Evolutionary conservation across 164 flowering plant species (phyloP), one percentile per base, ranked within the genome.

Genomic region (Paratinospora sagittata): DNA sequence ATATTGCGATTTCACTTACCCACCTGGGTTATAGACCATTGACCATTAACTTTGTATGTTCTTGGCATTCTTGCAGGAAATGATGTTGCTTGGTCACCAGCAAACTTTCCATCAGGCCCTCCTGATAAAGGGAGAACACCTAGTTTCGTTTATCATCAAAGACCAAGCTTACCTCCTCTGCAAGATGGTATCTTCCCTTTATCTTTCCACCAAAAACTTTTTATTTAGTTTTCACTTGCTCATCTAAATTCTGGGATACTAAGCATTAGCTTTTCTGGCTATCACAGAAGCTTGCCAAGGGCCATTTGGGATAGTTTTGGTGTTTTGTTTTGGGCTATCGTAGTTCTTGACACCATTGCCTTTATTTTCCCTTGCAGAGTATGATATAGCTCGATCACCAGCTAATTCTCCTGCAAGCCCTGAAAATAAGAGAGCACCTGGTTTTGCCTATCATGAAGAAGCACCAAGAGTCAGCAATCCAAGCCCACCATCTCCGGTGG

Each of bases 141-240:
- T 17, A 14, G 23, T 19, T 17, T 17, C 19, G 23, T 19, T 7
- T 52, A n/a, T 52, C 58, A 17, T 52, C n/a, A 52, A 52, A 52
- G 73, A 72, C 84, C 78, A 61, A 74, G 78, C 73, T 78, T 83
- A 74, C 69, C 71, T 27, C 39, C 76, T 72, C 77, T 61, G 41
- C 72, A 63, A 69, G 72, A 72, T 74, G 87, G 89, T 85, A 76
- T 69, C 17, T n/a, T 70, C 17, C 27, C 63, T 57, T 65, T 21
- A 34, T 57, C 57, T 30, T 61, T 58, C 61, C 30, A 39, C 33
- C 36, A 23, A 8, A 14, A 47, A 27, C n/a, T 36, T 33, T 41
- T 64, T 17, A 52, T 52, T 19, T 17, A 52, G 58, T 52, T 52
- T 17, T 52, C 14, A 43, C 47, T 9, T 52, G 58, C 8, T 14